Evolutionary conservation across 2,329 filamentous ascomycete species (phyloP).

Genomic region (Didymella pinodella): DNA sequence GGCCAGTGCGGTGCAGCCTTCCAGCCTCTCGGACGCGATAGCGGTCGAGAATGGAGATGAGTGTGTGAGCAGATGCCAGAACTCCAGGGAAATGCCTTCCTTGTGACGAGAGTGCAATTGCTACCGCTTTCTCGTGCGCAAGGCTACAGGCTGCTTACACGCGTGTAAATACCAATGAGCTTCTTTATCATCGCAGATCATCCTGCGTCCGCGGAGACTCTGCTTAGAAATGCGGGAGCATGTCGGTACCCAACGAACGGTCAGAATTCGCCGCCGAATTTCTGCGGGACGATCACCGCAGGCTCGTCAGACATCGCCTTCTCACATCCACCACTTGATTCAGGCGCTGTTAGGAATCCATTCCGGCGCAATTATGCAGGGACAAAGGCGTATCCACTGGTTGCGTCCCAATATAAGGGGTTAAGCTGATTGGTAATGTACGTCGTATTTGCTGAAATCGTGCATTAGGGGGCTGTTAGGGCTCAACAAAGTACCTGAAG

Average conservation of each 20-base stretch:
- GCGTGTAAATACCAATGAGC: neutral
- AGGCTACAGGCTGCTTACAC: neutral
- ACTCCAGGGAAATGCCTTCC: neutral
- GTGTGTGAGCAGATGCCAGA: neutral
- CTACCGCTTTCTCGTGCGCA: neutral
- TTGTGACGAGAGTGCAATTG: neutral
- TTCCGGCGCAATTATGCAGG: conserved; percentile 16
- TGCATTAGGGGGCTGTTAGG: neutral
- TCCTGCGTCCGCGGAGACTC: conserved; percentile 1
- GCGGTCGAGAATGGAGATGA: neutral
- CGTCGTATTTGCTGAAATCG: conserved; percentile 5
- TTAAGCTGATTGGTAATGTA: conserved; percentile 20
- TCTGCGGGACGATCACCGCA: conserved; percentile 19
- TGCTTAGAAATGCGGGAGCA: conserved; percentile 17
- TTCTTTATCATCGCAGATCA: conserved; percentile 1
- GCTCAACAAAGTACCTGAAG: conserved; percentile 10
- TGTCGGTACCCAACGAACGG: neutral
- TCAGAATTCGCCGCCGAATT: conserved; percentile 6
- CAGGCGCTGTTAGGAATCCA: conserved; percentile 10
- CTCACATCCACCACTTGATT: conserved; percentile 18
- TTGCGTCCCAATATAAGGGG: conserved; percentile 5
- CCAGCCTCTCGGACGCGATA: neutral
- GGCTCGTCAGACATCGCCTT: conserved; percentile 13
- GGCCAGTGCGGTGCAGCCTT: neutral
- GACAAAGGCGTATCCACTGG: conserved; percentile 3